These are phyloP conservation scores for Suillus discolor DNA, from an alignment of 768 basidiomycete genomes.

Conservation along the genomic window DNA sequence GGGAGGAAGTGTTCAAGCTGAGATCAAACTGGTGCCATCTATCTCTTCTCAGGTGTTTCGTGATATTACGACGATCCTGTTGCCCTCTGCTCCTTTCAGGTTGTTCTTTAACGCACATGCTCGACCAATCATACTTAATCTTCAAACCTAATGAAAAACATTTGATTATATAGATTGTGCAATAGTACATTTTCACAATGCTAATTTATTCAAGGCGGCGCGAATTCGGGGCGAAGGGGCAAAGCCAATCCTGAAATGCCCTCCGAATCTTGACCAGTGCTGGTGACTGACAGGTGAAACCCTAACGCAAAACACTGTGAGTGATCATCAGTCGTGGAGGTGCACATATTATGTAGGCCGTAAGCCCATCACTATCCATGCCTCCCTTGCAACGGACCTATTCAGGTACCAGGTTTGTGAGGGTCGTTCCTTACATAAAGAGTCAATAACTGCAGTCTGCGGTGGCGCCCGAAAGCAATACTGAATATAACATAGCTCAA, in stretches of 20 bases:
- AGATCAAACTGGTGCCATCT: constrained; percentile 12
- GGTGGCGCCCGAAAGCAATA: not conserved
- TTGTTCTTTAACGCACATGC: not conserved
- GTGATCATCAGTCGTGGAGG: not conserved
- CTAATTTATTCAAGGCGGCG: too few species aligned
- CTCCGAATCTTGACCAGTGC: not conserved
- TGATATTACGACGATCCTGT: not conserved
- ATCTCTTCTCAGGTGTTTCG: not conserved
- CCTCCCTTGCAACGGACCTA: too few species aligned
- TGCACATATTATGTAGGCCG: not conserved
- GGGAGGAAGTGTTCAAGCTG: not conserved
- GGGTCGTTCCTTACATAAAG: not conserved
- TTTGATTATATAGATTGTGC: too few species aligned
- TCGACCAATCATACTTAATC: too few species aligned
- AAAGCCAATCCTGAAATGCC: too few species aligned
- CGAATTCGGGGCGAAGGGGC: too few species aligned
- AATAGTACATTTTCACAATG: too few species aligned
- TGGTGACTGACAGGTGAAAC: not conserved
- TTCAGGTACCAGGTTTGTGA: not conserved
- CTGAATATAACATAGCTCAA: not conserved
- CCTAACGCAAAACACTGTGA: not conserved
- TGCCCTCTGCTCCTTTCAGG: not conserved
- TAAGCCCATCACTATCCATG: too few species aligned
- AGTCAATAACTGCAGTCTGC: not conserved
- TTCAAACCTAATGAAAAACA: too few species aligned